phyloP scores from a whole-genome alignment of 1,284 basidiomycete genomes.

The Moniliophthora roreri region DNA sequence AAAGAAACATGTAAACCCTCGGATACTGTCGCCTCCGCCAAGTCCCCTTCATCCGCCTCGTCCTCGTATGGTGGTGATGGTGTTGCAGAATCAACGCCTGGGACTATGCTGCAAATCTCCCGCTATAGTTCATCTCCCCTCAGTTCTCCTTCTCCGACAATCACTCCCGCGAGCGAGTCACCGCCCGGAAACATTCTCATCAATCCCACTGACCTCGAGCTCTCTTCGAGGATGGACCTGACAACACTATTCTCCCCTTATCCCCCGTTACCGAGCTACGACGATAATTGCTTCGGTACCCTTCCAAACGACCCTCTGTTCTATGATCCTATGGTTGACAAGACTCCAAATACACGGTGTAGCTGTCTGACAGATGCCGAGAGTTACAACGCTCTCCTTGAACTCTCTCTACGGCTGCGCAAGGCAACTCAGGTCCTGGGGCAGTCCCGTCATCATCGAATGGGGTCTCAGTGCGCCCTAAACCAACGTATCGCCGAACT shows the following conservation, averaged over 20 bases:
- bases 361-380: constrained; percentile 43
- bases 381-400: constrained; percentile 44
- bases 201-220: not conserved
- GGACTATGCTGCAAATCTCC: not conserved
- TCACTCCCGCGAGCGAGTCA: not conserved
- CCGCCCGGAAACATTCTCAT: not conserved
- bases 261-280: not conserved
- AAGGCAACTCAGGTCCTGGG: constrained; percentile 44
- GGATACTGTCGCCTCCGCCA: not conserved
- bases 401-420: constrained; percentile 48
- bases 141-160: not conserved
- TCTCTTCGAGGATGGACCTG: not conserved
- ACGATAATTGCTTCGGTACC: not conserved
- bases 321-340: not conserved
- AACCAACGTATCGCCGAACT: constrained; percentile 43
- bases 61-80: too few species aligned
- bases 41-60: too few species aligned
- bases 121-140: not conserved
- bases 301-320: not conserved
- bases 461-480: constrained; percentile 37
- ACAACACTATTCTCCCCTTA: constrained; percentile 1
- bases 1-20: not conserved
- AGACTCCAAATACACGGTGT: constrained; percentile 32
- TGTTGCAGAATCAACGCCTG: too few species aligned
- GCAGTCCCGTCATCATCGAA: constrained; percentile 38